Evolutionary conservation across 1,284 basidiomycete genomes (phyloP), one percentile per base, ranked within the genome.

Genomic region (Heterobasidion annosum): DNA sequence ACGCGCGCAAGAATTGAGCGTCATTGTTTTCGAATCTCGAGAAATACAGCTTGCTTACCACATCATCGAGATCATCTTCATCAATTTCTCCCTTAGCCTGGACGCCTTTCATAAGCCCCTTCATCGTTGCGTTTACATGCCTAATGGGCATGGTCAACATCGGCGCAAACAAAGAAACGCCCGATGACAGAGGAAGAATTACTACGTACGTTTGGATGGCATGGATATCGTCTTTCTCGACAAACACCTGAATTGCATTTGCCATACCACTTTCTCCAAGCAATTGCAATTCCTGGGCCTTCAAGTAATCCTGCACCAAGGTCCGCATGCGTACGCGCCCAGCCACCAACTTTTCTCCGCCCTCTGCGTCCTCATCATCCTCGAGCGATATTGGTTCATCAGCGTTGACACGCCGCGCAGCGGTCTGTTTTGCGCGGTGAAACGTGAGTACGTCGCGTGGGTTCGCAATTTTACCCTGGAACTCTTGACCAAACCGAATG

Each of bases 401-500:
- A 55, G 91, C 88, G 8, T 81, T 76, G 13, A 73, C 68, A 32
- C 85, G 80, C 61, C 84, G 85, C 19, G 67, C 68, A 9, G 77
- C 72, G 32, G 72, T 63, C 64, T 86, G 88, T 68, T 91, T 95
- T 48, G 86, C 80, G 16, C 91, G 83, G 66, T 95, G 88, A 70
- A 98, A 98, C 48, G 93, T 79, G 34, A 99, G 81, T 33, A 96
- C 81, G 64, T 98, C 95, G 43, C 91, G 83, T 6, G 96, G 95
- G 66, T 99, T 99, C 9, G 96, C 97, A 13, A 99, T 82, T 19
- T 81, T 82, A 1, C 91, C 93, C 56, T 87, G 81, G 68, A 97
- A 98, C 66, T 97, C 93, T 68, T 97, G 94, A 0, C 97, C 96
- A 66, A 99, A 98, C 8, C 96, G 88, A 51, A 96, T 89, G 12